A percentile compares a stretch with the other conserved stretches of the same genome.
phyloP scores from a whole-genome alignment of 2,329 filamentous ascomycete genomes.

The Fusarium begoniae region DNA sequence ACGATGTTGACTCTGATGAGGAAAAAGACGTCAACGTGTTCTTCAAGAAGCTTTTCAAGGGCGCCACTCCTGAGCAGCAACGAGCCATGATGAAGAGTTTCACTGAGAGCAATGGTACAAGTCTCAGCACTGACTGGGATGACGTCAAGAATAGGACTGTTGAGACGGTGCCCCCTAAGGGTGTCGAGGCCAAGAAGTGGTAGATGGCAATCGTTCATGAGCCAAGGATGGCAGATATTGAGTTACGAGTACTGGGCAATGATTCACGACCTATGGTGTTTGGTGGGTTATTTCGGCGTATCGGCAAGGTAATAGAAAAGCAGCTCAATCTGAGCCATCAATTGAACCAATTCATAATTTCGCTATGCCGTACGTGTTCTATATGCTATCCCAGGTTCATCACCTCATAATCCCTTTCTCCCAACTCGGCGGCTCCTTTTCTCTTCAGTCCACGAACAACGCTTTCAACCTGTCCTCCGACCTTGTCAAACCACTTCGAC shows the following conservation, averaged over 20 bases:
- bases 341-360: conserved; percentile 1
- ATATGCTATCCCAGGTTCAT: conserved; percentile 17
- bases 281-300: conserved; percentile 22
- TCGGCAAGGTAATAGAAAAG: conserved; percentile 22
- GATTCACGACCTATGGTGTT: conserved; percentile 12
- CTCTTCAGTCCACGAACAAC: conserved; percentile 21
- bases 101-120: conserved; percentile 90
- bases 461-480: conserved; percentile 13
- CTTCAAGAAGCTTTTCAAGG: conserved; percentile 89
- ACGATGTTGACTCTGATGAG: conserved; percentile 64
- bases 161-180: conserved; percentile 77
- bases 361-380: conserved; percentile 14
- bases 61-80: conserved; percentile 79
- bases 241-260: neutral
- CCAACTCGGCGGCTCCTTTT: conserved; percentile 34
- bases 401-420: conserved; percentile 24
- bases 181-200: conserved; percentile 80
- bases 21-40: conserved; percentile 77
- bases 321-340: neutral
- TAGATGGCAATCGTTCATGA: neutral
- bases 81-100: conserved; percentile 99
- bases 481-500: conserved; percentile 43
- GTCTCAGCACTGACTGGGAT: conserved; percentile 90
- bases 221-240: neutral
- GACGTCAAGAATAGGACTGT: conserved; percentile 80